These are phyloP conservation scores for Jamesozyma piceae DNA, from an alignment of 805 yeast species.

Conservation along the genomic window DNA sequence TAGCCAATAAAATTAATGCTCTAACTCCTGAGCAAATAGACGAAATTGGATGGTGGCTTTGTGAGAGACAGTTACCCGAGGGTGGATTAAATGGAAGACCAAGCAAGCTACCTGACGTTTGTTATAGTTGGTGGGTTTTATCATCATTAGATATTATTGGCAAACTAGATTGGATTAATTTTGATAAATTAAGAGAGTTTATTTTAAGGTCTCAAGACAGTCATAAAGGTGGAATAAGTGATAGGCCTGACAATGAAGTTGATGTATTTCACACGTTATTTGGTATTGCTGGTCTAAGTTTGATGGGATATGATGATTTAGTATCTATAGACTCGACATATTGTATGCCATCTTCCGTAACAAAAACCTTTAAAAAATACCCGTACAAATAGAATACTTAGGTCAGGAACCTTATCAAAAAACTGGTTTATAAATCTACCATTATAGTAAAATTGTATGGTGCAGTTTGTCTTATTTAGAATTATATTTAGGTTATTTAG, in stretches of 20 bases:
- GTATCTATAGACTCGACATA: constrained; percentile 73
- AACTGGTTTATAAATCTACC: no score
- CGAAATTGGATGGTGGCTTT: constrained; percentile 70
- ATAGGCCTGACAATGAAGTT: constrained; percentile 80
- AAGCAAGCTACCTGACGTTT: constrained; percentile 92
- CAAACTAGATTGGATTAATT: constrained; percentile 70
- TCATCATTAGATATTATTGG: constrained; percentile 62
- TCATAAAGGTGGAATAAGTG: constrained; percentile 82
- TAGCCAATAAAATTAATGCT: constrained; percentile 48
- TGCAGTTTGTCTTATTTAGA: no score
- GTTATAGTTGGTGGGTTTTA: constrained; percentile 97
- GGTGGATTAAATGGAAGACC: constrained; percentile 98
- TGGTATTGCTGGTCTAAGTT: constrained; percentile 79
- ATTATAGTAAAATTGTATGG: no score
- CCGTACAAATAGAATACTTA: constrained; percentile 28
- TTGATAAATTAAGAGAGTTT: constrained; percentile 49
- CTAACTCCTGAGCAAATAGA: constrained; percentile 33
- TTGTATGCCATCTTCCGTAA: constrained; percentile 56
- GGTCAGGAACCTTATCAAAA: no score
- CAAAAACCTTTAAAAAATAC: constrained; percentile 31
- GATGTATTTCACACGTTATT: constrained; percentile 91
- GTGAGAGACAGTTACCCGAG: constrained; percentile 73
- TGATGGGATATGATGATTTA: constrained; percentile 55
- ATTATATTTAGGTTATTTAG: no score
- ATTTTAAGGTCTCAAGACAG: constrained; percentile 71